Conservation (phyloP, 2,329 filamentous ascomycete species). For the Cladophialophora psammophila region DNA sequence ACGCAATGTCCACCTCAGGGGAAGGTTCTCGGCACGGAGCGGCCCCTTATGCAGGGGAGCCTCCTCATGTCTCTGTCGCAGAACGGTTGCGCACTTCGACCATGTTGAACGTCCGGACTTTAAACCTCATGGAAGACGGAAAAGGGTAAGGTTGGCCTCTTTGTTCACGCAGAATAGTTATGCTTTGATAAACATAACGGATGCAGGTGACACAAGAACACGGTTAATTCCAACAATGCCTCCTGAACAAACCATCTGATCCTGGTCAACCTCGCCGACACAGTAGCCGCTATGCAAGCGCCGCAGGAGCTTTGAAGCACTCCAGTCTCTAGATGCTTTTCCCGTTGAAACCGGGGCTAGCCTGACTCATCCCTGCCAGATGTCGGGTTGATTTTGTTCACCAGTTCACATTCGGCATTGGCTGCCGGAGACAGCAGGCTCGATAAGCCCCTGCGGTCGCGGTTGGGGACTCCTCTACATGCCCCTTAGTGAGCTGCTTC, state of each 20-base stretch:
- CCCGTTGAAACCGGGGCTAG: conserved; percentile 11
- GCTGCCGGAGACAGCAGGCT: conserved; percentile 12
- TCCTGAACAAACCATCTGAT: too few relatives aligned
- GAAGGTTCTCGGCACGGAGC: too few relatives aligned
- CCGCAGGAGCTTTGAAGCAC: conserved; percentile 1
- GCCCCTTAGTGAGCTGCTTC: conserved; percentile 8
- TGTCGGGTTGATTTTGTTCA: conserved; percentile 1
- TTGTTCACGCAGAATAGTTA: too few relatives aligned
- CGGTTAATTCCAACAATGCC: too few relatives aligned
- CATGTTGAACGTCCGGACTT: too few relatives aligned
- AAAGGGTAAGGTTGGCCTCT: too few relatives aligned
- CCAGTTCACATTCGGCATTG: neutral
- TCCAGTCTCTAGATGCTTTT: conserved; percentile 9
- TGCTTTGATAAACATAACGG: too few relatives aligned
- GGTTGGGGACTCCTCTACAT: conserved; percentile 7
- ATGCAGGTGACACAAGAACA: too few relatives aligned
- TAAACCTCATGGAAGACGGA: too few relatives aligned
- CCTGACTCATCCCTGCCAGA: conserved; percentile 4
- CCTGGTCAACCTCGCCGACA: conserved; percentile 3
- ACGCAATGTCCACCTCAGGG: neutral
- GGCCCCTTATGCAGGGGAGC: conserved; percentile 14
- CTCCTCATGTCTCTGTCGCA: neutral
- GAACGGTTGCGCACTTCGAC: neutral
- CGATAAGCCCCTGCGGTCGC: conserved; percentile 7
- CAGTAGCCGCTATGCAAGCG: conserved; percentile 12